Conservation (phyloP, 225 moss, liverwort and hornwort genomes). For the Climacium dendroides region DNA sequence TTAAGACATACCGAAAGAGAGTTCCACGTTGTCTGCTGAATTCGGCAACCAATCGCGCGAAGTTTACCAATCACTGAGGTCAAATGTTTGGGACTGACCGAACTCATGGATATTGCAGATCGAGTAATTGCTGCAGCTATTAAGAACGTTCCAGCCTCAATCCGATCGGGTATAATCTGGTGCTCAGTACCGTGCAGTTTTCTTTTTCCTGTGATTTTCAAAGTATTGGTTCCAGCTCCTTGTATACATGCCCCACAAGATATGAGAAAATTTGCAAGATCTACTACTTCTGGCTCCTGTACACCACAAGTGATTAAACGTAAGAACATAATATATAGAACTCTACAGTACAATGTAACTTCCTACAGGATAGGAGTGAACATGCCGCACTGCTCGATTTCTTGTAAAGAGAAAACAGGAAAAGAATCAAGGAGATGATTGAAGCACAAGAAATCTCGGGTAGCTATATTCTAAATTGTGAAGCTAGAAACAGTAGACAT, state of each 20-base stretch:
- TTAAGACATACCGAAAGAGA: slow-evolving; percentile 45
- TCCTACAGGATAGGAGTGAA: neutral
- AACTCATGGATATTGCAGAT: slow-evolving; percentile 70
- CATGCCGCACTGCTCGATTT: neutral
- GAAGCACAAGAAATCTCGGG: neutral
- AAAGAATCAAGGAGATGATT: neutral
- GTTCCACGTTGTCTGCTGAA: slow-evolving; percentile 62
- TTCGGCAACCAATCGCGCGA: slow-evolving; percentile 63
- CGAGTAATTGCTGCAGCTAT: slow-evolving; percentile 95
- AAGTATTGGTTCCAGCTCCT: slow-evolving; percentile 72
- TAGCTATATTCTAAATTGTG: neutral
- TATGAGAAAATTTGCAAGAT: slow-evolving; percentile 83
- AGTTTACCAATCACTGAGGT: slow-evolving; percentile 60
- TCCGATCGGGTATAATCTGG: slow-evolving; percentile 87
- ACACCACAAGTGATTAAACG: neutral
- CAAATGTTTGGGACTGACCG: slow-evolving; percentile 73
- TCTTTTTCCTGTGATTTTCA: slow-evolving; percentile 61
- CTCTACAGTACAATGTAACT: neutral
- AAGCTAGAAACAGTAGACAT: neutral
- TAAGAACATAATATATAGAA: neutral
- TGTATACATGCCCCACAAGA: slow-evolving; percentile 81
- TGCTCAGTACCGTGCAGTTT: slow-evolving; percentile 69
- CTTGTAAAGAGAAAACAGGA: neutral
- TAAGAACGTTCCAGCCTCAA: slow-evolving; percentile 91
- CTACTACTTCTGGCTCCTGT: slow-evolving; percentile 96